Percentiles rank a stretch among this genome's conserved stretches.
These are phyloP conservation scores for Aureobasidium zeae DNA, from an alignment of 2,329 filamentous ascomycete genomes.

Conservation along the genomic window DNA sequence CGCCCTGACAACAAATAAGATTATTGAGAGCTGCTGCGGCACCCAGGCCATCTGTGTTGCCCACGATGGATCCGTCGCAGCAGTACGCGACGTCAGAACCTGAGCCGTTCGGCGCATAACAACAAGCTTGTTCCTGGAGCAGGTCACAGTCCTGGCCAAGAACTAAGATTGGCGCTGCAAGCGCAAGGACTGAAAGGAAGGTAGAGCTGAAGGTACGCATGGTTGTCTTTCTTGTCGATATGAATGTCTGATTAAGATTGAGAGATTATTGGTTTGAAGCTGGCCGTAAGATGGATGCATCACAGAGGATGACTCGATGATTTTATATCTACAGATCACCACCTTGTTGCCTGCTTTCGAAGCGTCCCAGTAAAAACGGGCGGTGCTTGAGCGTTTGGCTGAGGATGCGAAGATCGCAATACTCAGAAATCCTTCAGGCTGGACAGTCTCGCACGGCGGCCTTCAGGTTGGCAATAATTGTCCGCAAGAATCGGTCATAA, in stretches of 20 bases:
- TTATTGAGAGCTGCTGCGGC: slow-evolving; percentile 4
- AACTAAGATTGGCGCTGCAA: not conserved
- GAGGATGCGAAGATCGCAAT: slow-evolving; percentile 2
- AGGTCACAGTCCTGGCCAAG: slow-evolving; percentile 3
- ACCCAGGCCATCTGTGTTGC: not conserved
- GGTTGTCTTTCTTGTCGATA: no score
- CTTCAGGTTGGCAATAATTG: no score
- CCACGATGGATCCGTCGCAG: slow-evolving; percentile 4
- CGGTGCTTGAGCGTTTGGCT: not conserved
- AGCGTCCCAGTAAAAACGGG: not conserved
- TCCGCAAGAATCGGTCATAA: no score
- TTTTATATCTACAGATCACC: not conserved
- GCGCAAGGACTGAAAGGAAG: not conserved
- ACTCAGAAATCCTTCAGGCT: not conserved
- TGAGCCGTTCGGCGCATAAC: not conserved
- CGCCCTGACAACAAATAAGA: slow-evolving; percentile 1
- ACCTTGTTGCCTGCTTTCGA: not conserved
- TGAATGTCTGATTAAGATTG: not conserved
- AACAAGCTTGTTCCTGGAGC: not conserved
- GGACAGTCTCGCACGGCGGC: no score
- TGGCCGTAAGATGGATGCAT: not conserved
- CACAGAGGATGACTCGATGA: not conserved
- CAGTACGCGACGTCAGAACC: not conserved
- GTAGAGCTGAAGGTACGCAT: not conserved
- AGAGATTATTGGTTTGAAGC: not conserved